Base-by-base conservation (phyloP, 441 rosid genomes). In the Adansonia rubrostipa region DNA sequence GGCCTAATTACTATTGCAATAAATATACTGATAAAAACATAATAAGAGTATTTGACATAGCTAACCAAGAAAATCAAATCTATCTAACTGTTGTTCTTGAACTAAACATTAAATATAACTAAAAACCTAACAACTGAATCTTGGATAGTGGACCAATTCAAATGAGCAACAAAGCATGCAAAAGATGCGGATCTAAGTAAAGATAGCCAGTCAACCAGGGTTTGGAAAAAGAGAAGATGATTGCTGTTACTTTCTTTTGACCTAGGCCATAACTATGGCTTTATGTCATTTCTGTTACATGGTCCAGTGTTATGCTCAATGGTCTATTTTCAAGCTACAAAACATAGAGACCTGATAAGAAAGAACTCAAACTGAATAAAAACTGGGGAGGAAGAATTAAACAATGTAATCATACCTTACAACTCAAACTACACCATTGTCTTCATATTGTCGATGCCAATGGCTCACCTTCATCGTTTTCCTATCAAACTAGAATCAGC, bases 391-490 rank as follows among this genome's bases (percentile, higher is more conserved):
- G 51, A 14, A 1, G 36, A 63, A 9, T n/a, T 11, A 56, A 15
- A 62, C 17, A 36, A 63, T 45, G 20, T 28, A 56, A 70, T 0
- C 33, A 13, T 71, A 82, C 84, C 82, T 81, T 75, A 33, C 64
- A 64, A 56, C 62, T 76, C 75, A 79, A 79, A 69, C 11, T 28
- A 44, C 9, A 50, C 62, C 56, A 13, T 42, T 8, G 61, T 36
- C 75, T 58, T 79, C 71, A 58, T 53, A 60, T 47, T 53, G 28
- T 36, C 10, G 54, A 28, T 54, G 51, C 56, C 40, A 58, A 77
- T 71, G 48, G 63, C 56, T 58, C 42, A 62, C 45, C 48, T 48
- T 20, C 13, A 20, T 57, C 8, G 54, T 69, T 57, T 81, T 51
- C 45, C 70, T 9, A 19, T 50, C 68, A 57, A 57, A 77, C 36